Evolutionary conservation across 441 rosid genomes (phyloP), one percentile per base, ranked within the genome.

Genomic region (Erysimum pusillum): DNA sequence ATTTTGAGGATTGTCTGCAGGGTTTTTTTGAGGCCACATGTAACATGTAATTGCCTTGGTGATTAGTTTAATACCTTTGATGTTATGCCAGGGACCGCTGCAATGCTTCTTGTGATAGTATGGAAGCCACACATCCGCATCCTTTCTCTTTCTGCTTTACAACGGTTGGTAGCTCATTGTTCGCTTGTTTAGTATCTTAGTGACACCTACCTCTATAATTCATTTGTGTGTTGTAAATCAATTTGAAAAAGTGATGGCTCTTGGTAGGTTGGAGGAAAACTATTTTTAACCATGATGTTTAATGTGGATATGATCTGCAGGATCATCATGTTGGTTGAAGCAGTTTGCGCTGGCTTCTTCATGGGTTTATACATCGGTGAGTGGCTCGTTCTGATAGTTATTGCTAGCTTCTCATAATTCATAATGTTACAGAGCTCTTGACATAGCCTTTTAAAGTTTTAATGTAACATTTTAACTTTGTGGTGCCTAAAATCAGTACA

Each of bases 321-420:
- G 88, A 91, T 93, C 70, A 88, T 89, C 67, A 89, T 95, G 95
- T 68, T 90, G 78, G 75, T 84, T 69, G 97, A 95, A 86, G 96
- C 93, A 75, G 77, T 93, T 69, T 88, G 94, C 76, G 93, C 97
- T 58, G 91, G 83, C 76, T 90, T 91, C 75, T 88, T 91, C 80
- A 84, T 87, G 90, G 85, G 92, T 70, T 71, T 90, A 69, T 95
- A 95, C 83, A 87, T 95, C 17, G 97, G 99, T 93, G 83, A 93
- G 92, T 77, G 71, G 35, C 66, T 52, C 7, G 0, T 35, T 60
- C 17, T 35, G n/a, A 17, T 61, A 62, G 49, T 28, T 7, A 2
- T 64, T 11, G 0, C 36, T 6, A 15, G 4, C 31, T 57, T 45
- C 71, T 4, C 38, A 22, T 34, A 31, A 54, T 15, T 2, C 7